Base-by-base conservation (phyloP, 345 rosid genomes). In the Sonneratia alba region DNA sequence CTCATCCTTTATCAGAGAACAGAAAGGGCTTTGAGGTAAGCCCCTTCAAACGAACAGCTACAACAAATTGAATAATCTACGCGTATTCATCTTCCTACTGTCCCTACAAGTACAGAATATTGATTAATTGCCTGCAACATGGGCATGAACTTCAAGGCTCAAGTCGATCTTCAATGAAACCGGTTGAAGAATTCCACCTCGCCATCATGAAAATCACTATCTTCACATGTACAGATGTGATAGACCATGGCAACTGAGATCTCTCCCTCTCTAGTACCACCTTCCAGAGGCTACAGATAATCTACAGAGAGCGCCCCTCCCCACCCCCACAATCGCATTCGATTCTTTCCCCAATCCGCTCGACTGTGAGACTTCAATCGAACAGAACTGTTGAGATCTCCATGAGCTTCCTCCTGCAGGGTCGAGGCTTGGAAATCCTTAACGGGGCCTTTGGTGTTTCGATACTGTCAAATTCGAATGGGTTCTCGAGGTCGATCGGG, bases 381-480 rank as follows among this genome's bases (percentile, higher is more conserved):
- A 91, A 91, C 75, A 91, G 75, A 8, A 87, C 83, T 18, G 83
- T 83, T 16, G 94, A 81, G 68, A 93, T 68, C 12, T 80, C 83
- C 1, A 87, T 72, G 1, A 90, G 77, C 15, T 79, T 83, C 62
- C 78, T 84, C 73, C 83, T 53, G 69, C 77, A 77, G 43, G 83
- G 62, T 70, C 75, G 76, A 0, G 81, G 72, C 78, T 78, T 83
- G 63, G 18, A 43, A 3, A 62, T 42, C 66, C 89, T 71, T 53
- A 55, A 18, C 6, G 93, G 98, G 6, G 97, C 96, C 1, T 86
- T 79, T 0, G 98, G 97, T 16, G 91, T 76, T 76, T 91, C 89
- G 15, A 82, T 65, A 1, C 82, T 92, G 10, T 76, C 86, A 0
- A 67, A 59, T 6, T 77, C 86, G 11, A 56, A 70, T 19, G 80